Evolutionary conservation across 352 stramenopile genomes (phyloP).

Genomic region (Albugo laibachii): DNA sequence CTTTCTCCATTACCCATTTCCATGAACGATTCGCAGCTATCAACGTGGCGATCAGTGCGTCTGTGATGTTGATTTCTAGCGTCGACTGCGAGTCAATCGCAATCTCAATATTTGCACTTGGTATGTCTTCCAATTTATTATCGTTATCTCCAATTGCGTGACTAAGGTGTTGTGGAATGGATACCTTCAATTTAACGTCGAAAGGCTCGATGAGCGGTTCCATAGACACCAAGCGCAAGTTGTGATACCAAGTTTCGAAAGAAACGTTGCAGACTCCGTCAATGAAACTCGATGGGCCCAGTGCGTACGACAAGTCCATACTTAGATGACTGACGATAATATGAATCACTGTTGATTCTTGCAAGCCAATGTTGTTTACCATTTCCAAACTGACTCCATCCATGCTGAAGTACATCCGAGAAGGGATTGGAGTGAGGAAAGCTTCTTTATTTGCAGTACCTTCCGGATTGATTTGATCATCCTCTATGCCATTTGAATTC

Average conservation of each 20-base stretch:
- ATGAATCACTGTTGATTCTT: constrained; percentile 56
- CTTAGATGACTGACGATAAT: constrained; percentile 26
- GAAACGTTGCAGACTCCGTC: constrained; percentile 17
- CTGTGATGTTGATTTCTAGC: constrained; percentile 61
- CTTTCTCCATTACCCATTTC: constrained; percentile 54
- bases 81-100: constrained; percentile 35
- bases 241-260: constrained; percentile 68
- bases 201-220: constrained; percentile 67
- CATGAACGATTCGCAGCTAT: constrained; percentile 55
- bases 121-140: background rate
- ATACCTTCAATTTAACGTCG: constrained; percentile 10
- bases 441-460: background rate
- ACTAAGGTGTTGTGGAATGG: too few species aligned
- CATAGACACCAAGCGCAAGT: constrained; percentile 53
- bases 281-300: constrained; percentile 7
- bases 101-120: constrained; percentile 22
- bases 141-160: constrained; percentile 1
- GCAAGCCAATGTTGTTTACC: constrained; percentile 70
- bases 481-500: background rate
- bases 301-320: constrained; percentile 2
- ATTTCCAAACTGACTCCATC: constrained; percentile 33
- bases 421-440: too few species aligned
- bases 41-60: constrained; percentile 61
- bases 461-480: background rate
- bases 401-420: constrained; percentile 6